Evolutionary conservation across 352 stramenopile species (phyloP).

Genomic region (Globisporangium cylindrosporum): DNA sequence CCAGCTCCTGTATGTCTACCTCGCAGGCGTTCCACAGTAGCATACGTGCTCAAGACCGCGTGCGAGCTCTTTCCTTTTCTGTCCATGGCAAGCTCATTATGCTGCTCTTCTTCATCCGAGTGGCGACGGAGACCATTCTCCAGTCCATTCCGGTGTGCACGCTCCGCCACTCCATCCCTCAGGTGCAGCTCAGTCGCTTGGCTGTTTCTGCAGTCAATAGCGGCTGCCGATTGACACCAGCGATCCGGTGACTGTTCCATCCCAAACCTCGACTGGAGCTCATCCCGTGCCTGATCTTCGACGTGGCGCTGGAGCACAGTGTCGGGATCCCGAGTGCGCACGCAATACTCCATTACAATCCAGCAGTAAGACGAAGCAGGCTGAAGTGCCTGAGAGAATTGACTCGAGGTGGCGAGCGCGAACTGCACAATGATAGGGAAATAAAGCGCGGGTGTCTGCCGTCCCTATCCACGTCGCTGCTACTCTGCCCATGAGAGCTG

Average conservation of each 20-base stretch:
- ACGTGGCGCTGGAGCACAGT: conserved; percentile 32
- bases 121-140: conserved; percentile 15
- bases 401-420: too few species aligned
- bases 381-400: background rate
- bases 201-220: conserved; percentile 24
- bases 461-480: too few species aligned
- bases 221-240: conserved; percentile 41
- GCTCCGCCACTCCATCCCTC: conserved; percentile 22
- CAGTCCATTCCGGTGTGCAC: conserved; percentile 24
- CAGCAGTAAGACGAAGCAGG: background rate
- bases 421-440: too few species aligned
- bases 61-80: conserved; percentile 18
- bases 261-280: conserved; percentile 22
- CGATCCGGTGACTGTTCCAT: conserved; percentile 16
- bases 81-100: conserved; percentile 20
- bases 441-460: too few species aligned
- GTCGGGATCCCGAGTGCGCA: conserved; percentile 30
- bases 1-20: background rate
- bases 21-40: too few species aligned
- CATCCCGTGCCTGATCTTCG: conserved; percentile 30
- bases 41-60: background rate
- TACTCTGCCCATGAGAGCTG: too few species aligned
- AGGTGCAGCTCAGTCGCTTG: conserved; percentile 23
- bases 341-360: conserved; percentile 26
- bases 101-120: conserved; percentile 18